Evolutionary conservation across 306 rosid genomes (phyloP), one percentile per base, ranked within the genome.

Genomic region (Acacia confusa): DNA sequence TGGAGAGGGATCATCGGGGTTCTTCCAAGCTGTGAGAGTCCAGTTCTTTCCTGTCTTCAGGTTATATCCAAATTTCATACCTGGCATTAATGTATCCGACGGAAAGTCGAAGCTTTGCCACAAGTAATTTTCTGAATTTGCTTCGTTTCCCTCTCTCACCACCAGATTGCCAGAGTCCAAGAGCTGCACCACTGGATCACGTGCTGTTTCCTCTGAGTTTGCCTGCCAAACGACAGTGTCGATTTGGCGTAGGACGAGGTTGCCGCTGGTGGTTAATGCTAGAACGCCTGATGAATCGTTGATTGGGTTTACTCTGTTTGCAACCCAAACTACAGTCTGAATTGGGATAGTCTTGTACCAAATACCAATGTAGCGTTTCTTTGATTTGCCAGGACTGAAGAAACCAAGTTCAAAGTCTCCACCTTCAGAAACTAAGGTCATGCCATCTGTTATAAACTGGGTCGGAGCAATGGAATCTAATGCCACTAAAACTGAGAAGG

Each of bases 71-170:
- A 88, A 6, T 61, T 87, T 86, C 93, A 88, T 88, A 8, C 55
- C 82, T 10, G 84, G 84, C 38, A 86, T 69, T 22, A 82, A 57
- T 16, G 91, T 86, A 34, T 90, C 90, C 7, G 88, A 70, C 9
- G 93, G 91, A 81, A 86, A 78, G 40, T 90, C 90, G 24, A 85
- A 87, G 79, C 93, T 82, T 52, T 89, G 86, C 89, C 86, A 85
- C 14, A 78, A 15, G 70, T 80, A 90, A 0, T 0, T 14, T 34
- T 53, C 76, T 32, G 72, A 25, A 13, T 70, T 47, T 44, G 41
- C 44, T 4, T 55, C 45, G 5, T 57, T 20, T 0, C 19, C 60
- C 13, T 83, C 82, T 75, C 43, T 53, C 15, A 88, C 43, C 2
- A 85, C 85, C 15, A 88, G 84, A 66, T 85, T 83, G 17, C 84